A percentile compares a stretch with the other conserved stretches of the same genome.
These are phyloP conservation scores for Ogataea haglerorum DNA, from an alignment of 805 yeast species.

Conservation along the genomic window DNA sequence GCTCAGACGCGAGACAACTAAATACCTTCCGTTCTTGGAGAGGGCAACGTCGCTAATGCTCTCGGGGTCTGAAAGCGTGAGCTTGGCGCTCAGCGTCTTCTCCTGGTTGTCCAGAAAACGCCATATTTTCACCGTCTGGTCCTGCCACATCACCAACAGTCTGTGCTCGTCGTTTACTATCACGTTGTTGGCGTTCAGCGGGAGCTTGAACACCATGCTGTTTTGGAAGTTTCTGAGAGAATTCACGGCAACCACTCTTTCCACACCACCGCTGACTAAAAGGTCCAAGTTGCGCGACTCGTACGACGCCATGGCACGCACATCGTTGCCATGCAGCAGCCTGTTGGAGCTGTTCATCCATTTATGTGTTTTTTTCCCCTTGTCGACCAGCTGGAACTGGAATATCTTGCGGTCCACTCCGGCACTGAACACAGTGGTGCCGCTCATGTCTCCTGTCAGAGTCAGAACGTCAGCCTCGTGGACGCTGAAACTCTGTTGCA, in stretches of 20 bases:
- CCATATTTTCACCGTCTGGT: constrained; percentile 83
- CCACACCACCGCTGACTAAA: constrained; percentile 82
- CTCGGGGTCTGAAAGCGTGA: constrained; percentile 71
- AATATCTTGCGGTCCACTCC: constrained; percentile 93
- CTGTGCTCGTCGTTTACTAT: constrained; percentile 45
- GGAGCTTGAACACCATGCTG: constrained; percentile 68
- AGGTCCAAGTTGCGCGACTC: constrained; percentile 67
- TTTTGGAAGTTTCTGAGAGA: constrained; percentile 65
- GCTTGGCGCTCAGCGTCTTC: constrained; percentile 60
- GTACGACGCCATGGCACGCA: constrained; percentile 68
- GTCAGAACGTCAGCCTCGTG: constrained; percentile 92
- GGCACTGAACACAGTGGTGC: constrained; percentile 72
- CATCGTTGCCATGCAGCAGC: constrained; percentile 81
- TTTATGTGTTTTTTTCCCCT: constrained; percentile 36
- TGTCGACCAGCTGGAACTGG: constrained; percentile 54
- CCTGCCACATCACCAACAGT: constrained; percentile 73
- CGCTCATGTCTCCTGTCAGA: constrained; percentile 55
- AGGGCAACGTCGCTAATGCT: constrained; percentile 68
- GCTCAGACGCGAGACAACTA: constrained; percentile 70
- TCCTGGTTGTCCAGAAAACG: constrained; percentile 37
- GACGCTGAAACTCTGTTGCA: constrained; percentile 73
- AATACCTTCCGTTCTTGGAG: constrained; percentile 58
- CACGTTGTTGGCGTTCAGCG: constrained; percentile 38
- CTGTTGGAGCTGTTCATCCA: constrained; percentile 81
- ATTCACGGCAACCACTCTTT: constrained; percentile 62